These are phyloP conservation scores for Solanum hybrid DNA, from an alignment of 305 asterid genomes.

Conservation along the genomic window DNA sequence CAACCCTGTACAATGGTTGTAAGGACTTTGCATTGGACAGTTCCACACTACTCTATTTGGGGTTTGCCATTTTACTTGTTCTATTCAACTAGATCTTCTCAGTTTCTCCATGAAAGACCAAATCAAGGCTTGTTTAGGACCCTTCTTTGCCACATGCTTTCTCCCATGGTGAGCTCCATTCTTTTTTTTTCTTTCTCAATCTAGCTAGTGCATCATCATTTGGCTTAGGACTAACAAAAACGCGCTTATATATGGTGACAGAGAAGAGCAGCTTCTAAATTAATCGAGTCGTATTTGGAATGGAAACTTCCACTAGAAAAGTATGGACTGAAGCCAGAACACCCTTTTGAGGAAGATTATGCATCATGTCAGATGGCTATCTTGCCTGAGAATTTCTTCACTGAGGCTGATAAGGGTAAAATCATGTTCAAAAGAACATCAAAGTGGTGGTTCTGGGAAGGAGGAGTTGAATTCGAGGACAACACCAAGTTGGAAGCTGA, in stretches of 20 bases:
- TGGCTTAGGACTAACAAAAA: not conserved
- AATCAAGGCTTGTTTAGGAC: constrained; percentile 61
- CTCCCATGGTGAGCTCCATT: constrained; percentile 50
- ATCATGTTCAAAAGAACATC: constrained; percentile 46
- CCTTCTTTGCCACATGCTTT: constrained; percentile 43
- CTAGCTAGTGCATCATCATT: not conserved
- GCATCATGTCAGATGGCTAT: constrained; percentile 94
- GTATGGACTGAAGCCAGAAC: constrained; percentile 74
- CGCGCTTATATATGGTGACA: constrained; percentile 3
- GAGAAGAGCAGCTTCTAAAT: constrained; percentile 53
- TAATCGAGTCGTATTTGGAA: constrained; percentile 57
- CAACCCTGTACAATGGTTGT: constrained; percentile 73
- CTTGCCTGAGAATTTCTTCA: constrained; percentile 68
- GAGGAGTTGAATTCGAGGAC: constrained; percentile 73
- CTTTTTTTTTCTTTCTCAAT: not conserved
- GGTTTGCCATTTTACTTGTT: constrained; percentile 80
- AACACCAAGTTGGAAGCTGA: constrained; percentile 62
- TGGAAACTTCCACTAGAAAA: constrained; percentile 80
- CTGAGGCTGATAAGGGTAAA: constrained; percentile 65
- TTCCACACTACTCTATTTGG: constrained; percentile 88
- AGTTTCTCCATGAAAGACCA: constrained; percentile 68
- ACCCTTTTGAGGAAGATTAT: constrained; percentile 85
- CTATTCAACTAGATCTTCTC: constrained; percentile 85
- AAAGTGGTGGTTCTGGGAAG: constrained; percentile 65
- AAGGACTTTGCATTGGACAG: constrained; percentile 75